These are phyloP conservation scores for Beauveria pseudobassiana DNA, from an alignment of 2,329 filamentous ascomycete species.

Conservation along the genomic window DNA sequence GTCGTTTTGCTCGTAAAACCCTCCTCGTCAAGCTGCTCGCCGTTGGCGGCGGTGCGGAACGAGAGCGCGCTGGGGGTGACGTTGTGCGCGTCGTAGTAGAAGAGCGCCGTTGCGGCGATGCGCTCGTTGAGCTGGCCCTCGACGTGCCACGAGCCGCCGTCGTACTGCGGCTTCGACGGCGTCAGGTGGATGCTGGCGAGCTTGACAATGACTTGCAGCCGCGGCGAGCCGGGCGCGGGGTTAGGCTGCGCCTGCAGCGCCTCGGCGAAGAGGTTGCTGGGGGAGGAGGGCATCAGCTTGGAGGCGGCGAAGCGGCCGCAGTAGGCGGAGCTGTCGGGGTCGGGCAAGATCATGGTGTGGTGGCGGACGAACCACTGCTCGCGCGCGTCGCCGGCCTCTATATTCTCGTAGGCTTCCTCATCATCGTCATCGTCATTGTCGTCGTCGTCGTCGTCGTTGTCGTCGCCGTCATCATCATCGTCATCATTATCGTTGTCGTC, in stretches of 20 bases:
- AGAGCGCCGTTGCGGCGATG: slow-evolving; percentile 55
- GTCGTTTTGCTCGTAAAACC: slow-evolving; percentile 27
- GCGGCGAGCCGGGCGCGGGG: slow-evolving; percentile 20
- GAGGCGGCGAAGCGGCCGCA: too few species aligned
- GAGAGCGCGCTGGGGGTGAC: slow-evolving; percentile 42
- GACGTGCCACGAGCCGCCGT: slow-evolving; percentile 46
- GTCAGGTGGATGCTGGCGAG: slow-evolving; percentile 54
- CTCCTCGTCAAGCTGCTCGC: slow-evolving; percentile 19
- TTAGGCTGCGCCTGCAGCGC: not conserved
- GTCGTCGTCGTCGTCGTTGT: too few species aligned
- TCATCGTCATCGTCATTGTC: too few species aligned
- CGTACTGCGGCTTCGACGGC: slow-evolving; percentile 47
- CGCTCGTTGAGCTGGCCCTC: slow-evolving; percentile 54
- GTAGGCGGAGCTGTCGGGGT: too few species aligned
- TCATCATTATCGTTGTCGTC: too few species aligned
- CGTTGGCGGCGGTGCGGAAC: slow-evolving; percentile 38
- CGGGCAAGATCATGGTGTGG: too few species aligned
- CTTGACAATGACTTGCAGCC: slow-evolving; percentile 57
- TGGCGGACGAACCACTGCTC: too few species aligned
- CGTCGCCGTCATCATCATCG: too few species aligned
- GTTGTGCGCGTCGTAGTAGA: slow-evolving; percentile 55
- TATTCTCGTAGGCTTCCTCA: too few species aligned
- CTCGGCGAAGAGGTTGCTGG: too few species aligned
- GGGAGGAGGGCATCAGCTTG: too few species aligned
- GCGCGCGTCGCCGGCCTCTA: too few species aligned